Percentiles rank a stretch among this genome's conserved stretches.
These are phyloP conservation scores for Symbiotaphrina buchneri DNA, from an alignment of 495 filamentous ascomycete genomes.

Conservation along the genomic window DNA sequence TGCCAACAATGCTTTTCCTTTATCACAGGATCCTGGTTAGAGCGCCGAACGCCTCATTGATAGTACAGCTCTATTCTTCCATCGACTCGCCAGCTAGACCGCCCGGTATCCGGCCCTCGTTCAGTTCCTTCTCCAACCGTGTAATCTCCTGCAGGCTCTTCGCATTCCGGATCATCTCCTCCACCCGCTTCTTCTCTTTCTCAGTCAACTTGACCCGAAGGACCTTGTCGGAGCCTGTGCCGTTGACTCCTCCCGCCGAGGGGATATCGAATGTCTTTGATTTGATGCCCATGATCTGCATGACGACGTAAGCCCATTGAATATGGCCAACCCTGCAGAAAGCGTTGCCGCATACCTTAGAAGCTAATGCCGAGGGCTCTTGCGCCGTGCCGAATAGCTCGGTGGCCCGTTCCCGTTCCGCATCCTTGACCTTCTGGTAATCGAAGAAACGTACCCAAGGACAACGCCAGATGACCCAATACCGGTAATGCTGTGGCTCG, in stretches of 20 bases:
- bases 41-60: too few relatives aligned
- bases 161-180: conserved; percentile 58
- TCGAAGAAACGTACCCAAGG: conserved; percentile 80
- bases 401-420: conserved; percentile 48
- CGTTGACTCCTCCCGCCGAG: too few relatives aligned
- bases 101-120: conserved; percentile 62
- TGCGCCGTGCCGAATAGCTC: conserved; percentile 64
- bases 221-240: too few relatives aligned
- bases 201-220: conserved; percentile 44
- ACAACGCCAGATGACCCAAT: conserved; percentile 74
- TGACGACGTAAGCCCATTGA: neutral
- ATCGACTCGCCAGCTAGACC: too few relatives aligned
- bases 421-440: conserved; percentile 74
- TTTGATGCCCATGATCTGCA: conserved; percentile 65
- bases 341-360: conserved; percentile 24
- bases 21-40: too few relatives aligned
- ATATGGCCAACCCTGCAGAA: neutral
- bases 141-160: conserved; percentile 73
- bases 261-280: conserved; percentile 58
- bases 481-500: conserved; percentile 57
- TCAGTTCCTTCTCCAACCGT: conserved; percentile 59
- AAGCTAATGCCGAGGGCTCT: conserved; percentile 59
- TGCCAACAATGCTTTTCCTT: too few relatives aligned
- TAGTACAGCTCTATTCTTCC: too few relatives aligned
- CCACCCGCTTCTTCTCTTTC: conserved; percentile 43